These are phyloP conservation scores for Pyrenochaeta sp. DNA, from an alignment of 2,329 filamentous ascomycete species.

Conservation along the genomic window DNA sequence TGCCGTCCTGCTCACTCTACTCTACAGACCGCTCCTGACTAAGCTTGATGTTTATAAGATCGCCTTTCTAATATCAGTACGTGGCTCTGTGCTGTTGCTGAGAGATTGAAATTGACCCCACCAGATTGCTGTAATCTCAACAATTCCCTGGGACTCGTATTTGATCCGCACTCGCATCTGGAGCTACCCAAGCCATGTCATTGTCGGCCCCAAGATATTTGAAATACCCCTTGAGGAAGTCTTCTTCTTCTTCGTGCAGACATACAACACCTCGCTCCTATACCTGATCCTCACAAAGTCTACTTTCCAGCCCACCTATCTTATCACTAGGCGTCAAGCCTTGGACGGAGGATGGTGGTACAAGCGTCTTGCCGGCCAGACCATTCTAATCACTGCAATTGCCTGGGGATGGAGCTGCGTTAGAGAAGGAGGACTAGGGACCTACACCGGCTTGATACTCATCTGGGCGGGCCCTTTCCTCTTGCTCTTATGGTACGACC, in stretches of 20 bases:
- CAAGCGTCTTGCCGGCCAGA: conserved; percentile 57
- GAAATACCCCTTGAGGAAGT: conserved; percentile 75
- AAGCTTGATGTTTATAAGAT: conserved; percentile 69
- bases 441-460: conserved; percentile 74
- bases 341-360: conserved; percentile 46
- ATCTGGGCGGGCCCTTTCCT: conserved; percentile 73
- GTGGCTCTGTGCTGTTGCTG: conserved; percentile 11
- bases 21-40: conserved; percentile 69
- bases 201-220: conserved; percentile 68
- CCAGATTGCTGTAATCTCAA: conserved; percentile 69
- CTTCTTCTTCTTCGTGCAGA: conserved; percentile 81
- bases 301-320: conserved; percentile 62
- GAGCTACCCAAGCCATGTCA: conserved; percentile 72
- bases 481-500: conserved; percentile 65
- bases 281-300: conserved; percentile 73
- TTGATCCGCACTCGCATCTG: conserved; percentile 72
- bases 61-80: conserved; percentile 62
- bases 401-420: conserved; percentile 56
- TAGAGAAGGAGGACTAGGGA: conserved; percentile 58
- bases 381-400: conserved; percentile 55
- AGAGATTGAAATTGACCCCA: conserved; percentile 28
- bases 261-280: conserved; percentile 73
- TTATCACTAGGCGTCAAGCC: conserved; percentile 52
- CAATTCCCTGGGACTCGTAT: conserved; percentile 80
- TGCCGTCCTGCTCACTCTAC: conserved; percentile 64